These are phyloP conservation scores for Fusarium sp. DNA, from an alignment of 2,329 filamentous ascomycete species.

Conservation along the genomic window DNA sequence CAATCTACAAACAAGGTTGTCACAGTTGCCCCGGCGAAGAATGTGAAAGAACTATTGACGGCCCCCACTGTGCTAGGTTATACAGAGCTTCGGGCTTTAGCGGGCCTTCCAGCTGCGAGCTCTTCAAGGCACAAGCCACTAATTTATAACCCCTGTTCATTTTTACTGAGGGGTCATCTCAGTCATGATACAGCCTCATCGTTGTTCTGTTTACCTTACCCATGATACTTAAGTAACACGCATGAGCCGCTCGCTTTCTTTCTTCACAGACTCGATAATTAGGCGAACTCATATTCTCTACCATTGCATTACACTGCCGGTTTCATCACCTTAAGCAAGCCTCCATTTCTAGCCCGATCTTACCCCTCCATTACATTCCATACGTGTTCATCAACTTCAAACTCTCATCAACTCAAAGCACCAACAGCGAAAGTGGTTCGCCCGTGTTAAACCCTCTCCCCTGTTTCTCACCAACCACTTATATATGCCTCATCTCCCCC, in stretches of 20 bases:
- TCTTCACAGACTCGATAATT: not conserved
- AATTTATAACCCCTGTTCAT: not conserved
- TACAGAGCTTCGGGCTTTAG: not conserved
- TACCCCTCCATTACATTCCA: constrained; percentile 37
- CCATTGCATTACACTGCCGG: not conserved
- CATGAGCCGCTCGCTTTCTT: not conserved
- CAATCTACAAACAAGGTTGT: constrained; percentile 35
- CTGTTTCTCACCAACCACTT: constrained; percentile 8
- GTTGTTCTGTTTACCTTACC: not conserved
- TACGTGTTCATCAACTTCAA: constrained; percentile 9
- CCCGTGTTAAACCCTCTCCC: constrained; percentile 1
- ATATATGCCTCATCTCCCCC: constrained; percentile 44
- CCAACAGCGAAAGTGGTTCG: not conserved
- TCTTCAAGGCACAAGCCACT: not conserved
- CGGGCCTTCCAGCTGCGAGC: not conserved
- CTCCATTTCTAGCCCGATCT: constrained; percentile 4
- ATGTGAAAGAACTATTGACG: constrained; percentile 9
- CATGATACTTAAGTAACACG: constrained; percentile 1
- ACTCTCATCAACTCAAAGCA: not conserved
- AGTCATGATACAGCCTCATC: constrained; percentile 1
- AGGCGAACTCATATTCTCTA: not conserved
- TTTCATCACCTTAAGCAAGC: constrained; percentile 20
- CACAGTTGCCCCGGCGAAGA: constrained; percentile 44
- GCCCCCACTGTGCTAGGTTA: constrained; percentile 7
- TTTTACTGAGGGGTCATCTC: constrained; percentile 18